A percentile compares a stretch with the other conserved stretches of the same genome.
These are phyloP conservation scores for Cornus florida DNA, from an alignment of 148 eudicot species.

Conservation along the genomic window DNA sequence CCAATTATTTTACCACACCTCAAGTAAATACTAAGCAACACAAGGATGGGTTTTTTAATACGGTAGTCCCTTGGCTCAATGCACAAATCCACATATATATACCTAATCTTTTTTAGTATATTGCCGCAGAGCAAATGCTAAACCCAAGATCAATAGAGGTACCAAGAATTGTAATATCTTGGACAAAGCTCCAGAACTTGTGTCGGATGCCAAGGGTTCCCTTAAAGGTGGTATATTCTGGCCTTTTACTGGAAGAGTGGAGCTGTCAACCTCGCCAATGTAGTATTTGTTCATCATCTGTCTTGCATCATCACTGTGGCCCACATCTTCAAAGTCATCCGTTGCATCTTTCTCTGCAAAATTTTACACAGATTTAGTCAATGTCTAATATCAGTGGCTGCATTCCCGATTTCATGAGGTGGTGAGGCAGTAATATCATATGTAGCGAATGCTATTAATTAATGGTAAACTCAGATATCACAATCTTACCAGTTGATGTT, in stretches of 20 bases:
- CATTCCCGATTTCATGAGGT: background rate
- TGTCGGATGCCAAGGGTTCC: conserved; percentile 6
- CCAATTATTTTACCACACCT: too few species aligned
- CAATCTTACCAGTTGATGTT: conserved; percentile 36
- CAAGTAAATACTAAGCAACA: too few species aligned
- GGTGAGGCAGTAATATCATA: background rate
- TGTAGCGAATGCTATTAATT: background rate
- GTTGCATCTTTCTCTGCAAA: conserved; percentile 49
- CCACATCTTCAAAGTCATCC: conserved; percentile 47
- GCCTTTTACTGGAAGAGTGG: conserved; percentile 30
- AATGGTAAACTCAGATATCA: background rate
- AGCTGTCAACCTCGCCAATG: conserved; percentile 38
- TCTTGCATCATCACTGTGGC: conserved; percentile 40
- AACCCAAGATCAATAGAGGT: conserved; percentile 38
- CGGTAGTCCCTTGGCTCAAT: too few species aligned
- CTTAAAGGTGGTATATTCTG: conserved; percentile 11
- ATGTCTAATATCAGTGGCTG: too few species aligned
- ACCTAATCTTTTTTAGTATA: conserved; percentile 23
- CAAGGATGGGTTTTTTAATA: too few species aligned
- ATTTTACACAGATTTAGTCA: background rate
- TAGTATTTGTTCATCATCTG: conserved; percentile 34
- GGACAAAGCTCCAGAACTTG: conserved; percentile 14
- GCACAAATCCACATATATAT: too few species aligned
- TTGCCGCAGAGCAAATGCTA: conserved; percentile 31
- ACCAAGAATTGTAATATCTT: conserved; percentile 29